Evolutionary conservation across 805 yeast species (phyloP).

Genomic region (Vanderwaltozyma polyspora): DNA sequence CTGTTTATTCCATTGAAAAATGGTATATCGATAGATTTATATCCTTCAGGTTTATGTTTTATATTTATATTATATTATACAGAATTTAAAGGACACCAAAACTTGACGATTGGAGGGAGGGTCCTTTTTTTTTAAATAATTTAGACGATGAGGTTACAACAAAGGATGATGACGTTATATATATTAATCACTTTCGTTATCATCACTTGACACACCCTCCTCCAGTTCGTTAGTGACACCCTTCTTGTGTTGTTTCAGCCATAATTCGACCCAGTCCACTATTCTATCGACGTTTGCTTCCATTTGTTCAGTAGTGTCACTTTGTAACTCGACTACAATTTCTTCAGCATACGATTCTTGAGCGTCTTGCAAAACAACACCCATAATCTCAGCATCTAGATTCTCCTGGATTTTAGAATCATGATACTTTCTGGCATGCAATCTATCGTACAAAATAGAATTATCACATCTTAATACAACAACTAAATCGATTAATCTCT

Average conservation of each 20-base stretch:
- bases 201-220: constrained; percentile 1
- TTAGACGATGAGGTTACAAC: too few species aligned
- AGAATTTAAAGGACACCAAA: too few species aligned
- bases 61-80: too few species aligned
- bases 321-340: constrained; percentile 68
- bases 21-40: too few species aligned
- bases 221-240: constrained; percentile 46
- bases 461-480: constrained; percentile 79
- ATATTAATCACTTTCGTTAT: too few species aligned
- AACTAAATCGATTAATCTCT: constrained; percentile 81
- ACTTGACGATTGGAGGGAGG: too few species aligned
- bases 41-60: too few species aligned
- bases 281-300: constrained; percentile 76
- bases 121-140: too few species aligned
- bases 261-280: constrained; percentile 58
- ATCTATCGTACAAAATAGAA: constrained; percentile 58
- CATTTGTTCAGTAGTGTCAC: constrained; percentile 64
- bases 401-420: constrained; percentile 81
- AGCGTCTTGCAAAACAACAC: constrained; percentile 79
- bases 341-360: constrained; percentile 67
- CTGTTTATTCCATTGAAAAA: too few species aligned
- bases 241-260: constrained; percentile 57
- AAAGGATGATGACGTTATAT: too few species aligned
- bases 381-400: constrained; percentile 95
- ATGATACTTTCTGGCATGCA: constrained; percentile 65